Evolutionary conservation across 768 basidiomycete species (phyloP).

Genomic region (Macrolepiota dolichaula): DNA sequence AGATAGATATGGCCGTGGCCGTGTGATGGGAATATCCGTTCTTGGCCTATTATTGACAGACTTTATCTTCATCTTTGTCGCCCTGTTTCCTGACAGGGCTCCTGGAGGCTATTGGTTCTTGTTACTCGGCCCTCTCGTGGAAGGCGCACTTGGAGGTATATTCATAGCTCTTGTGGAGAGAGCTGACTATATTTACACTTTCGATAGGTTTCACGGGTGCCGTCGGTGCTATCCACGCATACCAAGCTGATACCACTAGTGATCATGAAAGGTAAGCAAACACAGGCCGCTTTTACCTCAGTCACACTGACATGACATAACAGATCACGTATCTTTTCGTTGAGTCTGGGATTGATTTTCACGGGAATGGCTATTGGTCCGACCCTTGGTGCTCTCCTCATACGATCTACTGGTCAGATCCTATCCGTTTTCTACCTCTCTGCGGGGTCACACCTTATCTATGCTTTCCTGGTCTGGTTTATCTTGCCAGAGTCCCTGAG

Average conservation of each 20-base stretch:
- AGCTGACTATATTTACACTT: not conserved
- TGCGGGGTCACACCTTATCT: conserved; percentile 43
- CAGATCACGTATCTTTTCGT: conserved; percentile 65
- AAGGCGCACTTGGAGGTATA: conserved; percentile 71
- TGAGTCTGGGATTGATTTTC: conserved; percentile 65
- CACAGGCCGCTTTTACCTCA: not conserved
- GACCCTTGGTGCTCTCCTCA: conserved; percentile 61
- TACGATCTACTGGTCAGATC: conserved; percentile 49
- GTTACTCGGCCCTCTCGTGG: conserved; percentile 58
- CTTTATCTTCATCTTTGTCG: conserved; percentile 63
- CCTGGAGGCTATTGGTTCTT: conserved; percentile 86
- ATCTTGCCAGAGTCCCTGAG: conserved; percentile 80
- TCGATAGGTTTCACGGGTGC: conserved; percentile 46
- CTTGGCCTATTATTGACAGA: conserved; percentile 63
- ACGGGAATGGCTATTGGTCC: conserved; percentile 79
- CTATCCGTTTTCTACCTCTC: conserved; percentile 75
- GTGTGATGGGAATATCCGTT: conserved; percentile 57
- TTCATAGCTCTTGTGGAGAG: not conserved
- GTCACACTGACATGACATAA: not conserved
- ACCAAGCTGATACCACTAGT: conserved; percentile 64
- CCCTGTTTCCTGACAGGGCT: conserved; percentile 50
- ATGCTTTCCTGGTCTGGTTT: conserved; percentile 47
- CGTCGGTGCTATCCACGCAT: conserved; percentile 56
- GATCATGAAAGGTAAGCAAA: conserved; percentile 45
- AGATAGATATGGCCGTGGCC: conserved; percentile 72